These are phyloP conservation scores for Neofusicoccum laricinum DNA, from an alignment of 2,329 filamentous ascomycete species.

Conservation along the genomic window DNA sequence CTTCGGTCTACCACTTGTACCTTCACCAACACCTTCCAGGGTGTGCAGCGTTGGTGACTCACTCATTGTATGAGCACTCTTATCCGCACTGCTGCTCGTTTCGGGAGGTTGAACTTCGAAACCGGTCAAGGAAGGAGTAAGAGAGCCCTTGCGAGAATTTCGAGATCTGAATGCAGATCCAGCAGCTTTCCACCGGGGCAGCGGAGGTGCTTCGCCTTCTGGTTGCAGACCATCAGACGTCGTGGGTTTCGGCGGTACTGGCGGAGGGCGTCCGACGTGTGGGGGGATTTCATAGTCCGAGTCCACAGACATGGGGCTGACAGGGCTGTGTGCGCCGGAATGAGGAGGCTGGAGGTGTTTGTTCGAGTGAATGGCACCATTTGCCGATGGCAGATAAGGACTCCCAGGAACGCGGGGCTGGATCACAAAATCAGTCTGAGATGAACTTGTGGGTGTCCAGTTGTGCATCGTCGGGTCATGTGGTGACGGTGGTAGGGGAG, in stretches of 20 bases:
- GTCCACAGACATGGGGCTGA: constrained; percentile 4
- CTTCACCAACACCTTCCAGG: constrained; percentile 7
- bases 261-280: not conserved
- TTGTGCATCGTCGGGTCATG: not conserved
- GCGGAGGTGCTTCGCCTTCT: not conserved
- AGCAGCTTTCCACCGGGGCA: constrained; percentile 7
- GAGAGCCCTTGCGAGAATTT: constrained; percentile 13
- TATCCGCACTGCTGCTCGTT: constrained; percentile 5
- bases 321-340: constrained; percentile 6
- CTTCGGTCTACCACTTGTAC: constrained; percentile 1
- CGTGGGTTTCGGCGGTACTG: not conserved
- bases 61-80: constrained; percentile 5
- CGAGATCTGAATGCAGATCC: not conserved
- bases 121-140: constrained; percentile 6
- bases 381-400: constrained; percentile 2
- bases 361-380: not conserved
- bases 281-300: constrained; percentile 5
- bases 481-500: not conserved
- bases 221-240: constrained; percentile 1
- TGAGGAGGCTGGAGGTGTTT: constrained; percentile 8
- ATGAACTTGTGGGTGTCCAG: not conserved
- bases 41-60: constrained; percentile 7
- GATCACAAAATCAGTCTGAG: constrained; percentile 15
- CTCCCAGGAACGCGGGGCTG: constrained; percentile 12
- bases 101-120: constrained; percentile 7